These are phyloP conservation scores for Dipteronia dyeriana DNA, from an alignment of 345 rosid species.

Conservation along the genomic window DNA sequence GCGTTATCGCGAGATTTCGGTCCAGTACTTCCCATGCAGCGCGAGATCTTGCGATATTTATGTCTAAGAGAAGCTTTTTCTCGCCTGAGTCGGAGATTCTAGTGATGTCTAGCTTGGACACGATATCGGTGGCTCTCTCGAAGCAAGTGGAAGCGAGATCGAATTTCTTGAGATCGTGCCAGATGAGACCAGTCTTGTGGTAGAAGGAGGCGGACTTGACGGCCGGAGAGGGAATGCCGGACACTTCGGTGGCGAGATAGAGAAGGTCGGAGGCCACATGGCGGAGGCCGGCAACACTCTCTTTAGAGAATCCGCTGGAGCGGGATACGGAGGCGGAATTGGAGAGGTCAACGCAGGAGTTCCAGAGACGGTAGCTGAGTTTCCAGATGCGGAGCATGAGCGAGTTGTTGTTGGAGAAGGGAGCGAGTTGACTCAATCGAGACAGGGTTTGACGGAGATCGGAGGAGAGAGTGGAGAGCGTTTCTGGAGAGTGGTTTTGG, in stretches of 20 bases:
- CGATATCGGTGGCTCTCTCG: slow-evolving; percentile 78
- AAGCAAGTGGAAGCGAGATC: slow-evolving; percentile 86
- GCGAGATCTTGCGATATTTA: slow-evolving; percentile 84
- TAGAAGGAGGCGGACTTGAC: slow-evolving; percentile 78
- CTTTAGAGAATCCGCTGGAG: slow-evolving; percentile 32
- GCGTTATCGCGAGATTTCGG: slow-evolving; percentile 69
- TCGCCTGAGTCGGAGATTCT: slow-evolving; percentile 60
- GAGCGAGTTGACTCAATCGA: slow-evolving; percentile 58
- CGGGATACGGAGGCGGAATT: slow-evolving; percentile 51
- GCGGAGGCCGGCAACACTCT: slow-evolving; percentile 53
- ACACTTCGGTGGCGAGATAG: slow-evolving; percentile 54
- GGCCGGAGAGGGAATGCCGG: slow-evolving; percentile 75
- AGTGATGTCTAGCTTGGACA: slow-evolving; percentile 55
- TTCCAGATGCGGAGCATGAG: slow-evolving; percentile 81
- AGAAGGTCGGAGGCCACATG: slow-evolving; percentile 91
- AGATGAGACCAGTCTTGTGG: slow-evolving; percentile 70
- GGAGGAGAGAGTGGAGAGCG: slow-evolving; percentile 47
- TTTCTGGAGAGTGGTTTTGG: slow-evolving; percentile 29
- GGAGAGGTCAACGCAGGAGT: slow-evolving; percentile 86
- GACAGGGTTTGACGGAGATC: slow-evolving; percentile 55
- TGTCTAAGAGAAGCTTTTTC: slow-evolving; percentile 65
- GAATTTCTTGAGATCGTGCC: slow-evolving; percentile 59
- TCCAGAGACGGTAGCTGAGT: slow-evolving; percentile 93
- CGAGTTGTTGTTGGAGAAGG: slow-evolving; percentile 47
- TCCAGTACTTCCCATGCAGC: slow-evolving; percentile 83